Evolutionary conservation across 1,284 basidiomycete genomes (phyloP), one percentile per base, ranked within the genome.

Genomic region (Irpex lacteus): DNA sequence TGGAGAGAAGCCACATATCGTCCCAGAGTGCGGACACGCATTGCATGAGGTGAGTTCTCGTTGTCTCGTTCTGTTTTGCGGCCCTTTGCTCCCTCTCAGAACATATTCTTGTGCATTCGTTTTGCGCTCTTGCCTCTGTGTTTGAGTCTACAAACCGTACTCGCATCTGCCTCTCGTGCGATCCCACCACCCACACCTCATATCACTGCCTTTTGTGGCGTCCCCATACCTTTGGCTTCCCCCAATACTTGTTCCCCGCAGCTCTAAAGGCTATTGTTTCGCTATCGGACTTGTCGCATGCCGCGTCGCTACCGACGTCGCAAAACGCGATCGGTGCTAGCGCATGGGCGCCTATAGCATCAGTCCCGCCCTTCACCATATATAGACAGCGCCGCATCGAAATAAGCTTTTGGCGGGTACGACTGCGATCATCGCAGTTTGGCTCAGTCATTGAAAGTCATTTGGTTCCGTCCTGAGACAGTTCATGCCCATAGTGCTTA

Each of bases 11-110:
- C 94, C 96, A 1, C 96, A 98, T 73, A 92, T 99, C 63, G 91
- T 98, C 32, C 97, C 97, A 36, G 90, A 95, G 72, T 99, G 97
- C 71, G 96, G 97, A n/a, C 97, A 99, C 79, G 91, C 94, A 8
- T 85, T 99, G 26, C 97, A 98, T 78, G 92, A 98, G 80, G 94
- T 94, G 68, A 73, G 86, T 36, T 60, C 47, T 32, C 40, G 15
- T 44, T 44, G 15, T 61, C 58, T 52, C 38, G 9, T 62, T 57
- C n/a, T 11, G 1, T 54, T 21, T 54, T 8, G 13, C 13, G 6
- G 54, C 13, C 34, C n/a, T 15, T 34, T 11, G 60, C 59, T 40
- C 60, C 57, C 59, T 54, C 52, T 34, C 13, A 40, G n/a, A 8
- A 19, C 50, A 52, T 8, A 8, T n/a, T 52, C 13, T 19, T 21